A percentile compares a stretch with the other conserved stretches of the same genome.
Evolutionary conservation across 1,139 yeast genomes (phyloP).

Genomic region (Pichia sp.): DNA sequence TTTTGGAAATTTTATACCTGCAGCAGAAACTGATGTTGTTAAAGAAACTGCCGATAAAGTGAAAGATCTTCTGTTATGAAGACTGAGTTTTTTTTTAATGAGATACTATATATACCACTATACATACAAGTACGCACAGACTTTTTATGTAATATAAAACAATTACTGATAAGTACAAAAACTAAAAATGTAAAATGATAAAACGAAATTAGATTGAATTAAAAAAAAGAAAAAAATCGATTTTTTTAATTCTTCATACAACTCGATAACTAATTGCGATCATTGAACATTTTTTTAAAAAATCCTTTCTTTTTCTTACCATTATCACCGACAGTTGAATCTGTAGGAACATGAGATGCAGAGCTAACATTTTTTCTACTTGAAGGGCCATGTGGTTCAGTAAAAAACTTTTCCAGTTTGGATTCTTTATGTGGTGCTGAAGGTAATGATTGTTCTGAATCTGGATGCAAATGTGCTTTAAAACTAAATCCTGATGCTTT

Average conservation of each 20-base stretch:
- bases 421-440: slow-evolving; percentile 12
- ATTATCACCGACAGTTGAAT: slow-evolving; percentile 12
- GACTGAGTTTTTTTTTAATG: too few relatives aligned
- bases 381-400: slow-evolving; percentile 21
- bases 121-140: too few relatives aligned
- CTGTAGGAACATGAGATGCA: slow-evolving; percentile 10
- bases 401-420: slow-evolving; percentile 22
- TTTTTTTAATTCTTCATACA: too few relatives aligned
- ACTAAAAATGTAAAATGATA: neutral
- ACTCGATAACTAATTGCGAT: too few relatives aligned
- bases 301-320: slow-evolving; percentile 44
- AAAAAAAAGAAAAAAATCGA: too few relatives aligned
- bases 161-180: too few relatives aligned
- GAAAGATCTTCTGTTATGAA: neutral
- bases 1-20: slow-evolving; percentile 29
- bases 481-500: neutral
- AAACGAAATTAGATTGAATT: neutral
- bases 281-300: slow-evolving; percentile 55
- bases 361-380: slow-evolving; percentile 14
- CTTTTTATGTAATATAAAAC: too few relatives aligned
- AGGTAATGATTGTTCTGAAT: neutral
- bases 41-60: neutral
- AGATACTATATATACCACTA: too few relatives aligned
- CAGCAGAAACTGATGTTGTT: slow-evolving; percentile 10
- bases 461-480: neutral